Evolutionary conservation across 1,139 yeast species (phyloP), one percentile per base, ranked within the genome.

Genomic region (Scheffersomyces illinoinensis): DNA sequence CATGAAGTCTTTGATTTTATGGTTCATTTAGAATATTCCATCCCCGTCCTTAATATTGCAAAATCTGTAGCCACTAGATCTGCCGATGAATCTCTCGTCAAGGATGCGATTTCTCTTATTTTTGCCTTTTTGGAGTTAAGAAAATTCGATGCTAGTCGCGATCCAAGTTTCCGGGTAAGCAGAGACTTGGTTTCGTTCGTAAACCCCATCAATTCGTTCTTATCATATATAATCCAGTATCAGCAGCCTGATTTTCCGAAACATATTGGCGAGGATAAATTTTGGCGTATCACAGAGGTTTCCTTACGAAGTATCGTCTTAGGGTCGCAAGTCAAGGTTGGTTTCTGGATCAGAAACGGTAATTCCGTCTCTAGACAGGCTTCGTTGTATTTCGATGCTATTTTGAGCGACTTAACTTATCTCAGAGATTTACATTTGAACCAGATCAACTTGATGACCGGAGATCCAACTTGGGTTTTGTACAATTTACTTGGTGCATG

Each of bases 261-360:
- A 7, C 17, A 12, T 4, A 33, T 33, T 33, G 17, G 43, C 17
- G 17, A 33, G 17, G 43, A 56, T 6, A 78, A 79, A 23, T 79
- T 83, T 60, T 65, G 82, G 57, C 69, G 71, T 3, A 75, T 86
- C 20, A 78, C 89, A 0, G 92, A 88, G 68, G 74, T 81, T 53
- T 81, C 90, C 0, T 72, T 90, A 55, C 78, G 90, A 66, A 81
- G 88, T 21, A 76, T 87, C 12, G 96, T 90, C 0, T 75, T 91
- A 21, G 79, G 89, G 7, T 81, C 93, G 0, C 98, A 95, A 70
- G 86, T 93, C 18, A 85, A 86, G 53, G 82, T 85, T 1, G 97
- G 97, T 0, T 85, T 89, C 61, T 95, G 98, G 98, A 91, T 95
- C 3, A 84, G 98, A 70, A 95, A 95, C 70, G 91, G 91, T n/a